phyloP scores from a whole-genome alignment of 2,329 filamentous ascomycete species.

The Paecilomyces formosus region DNA sequence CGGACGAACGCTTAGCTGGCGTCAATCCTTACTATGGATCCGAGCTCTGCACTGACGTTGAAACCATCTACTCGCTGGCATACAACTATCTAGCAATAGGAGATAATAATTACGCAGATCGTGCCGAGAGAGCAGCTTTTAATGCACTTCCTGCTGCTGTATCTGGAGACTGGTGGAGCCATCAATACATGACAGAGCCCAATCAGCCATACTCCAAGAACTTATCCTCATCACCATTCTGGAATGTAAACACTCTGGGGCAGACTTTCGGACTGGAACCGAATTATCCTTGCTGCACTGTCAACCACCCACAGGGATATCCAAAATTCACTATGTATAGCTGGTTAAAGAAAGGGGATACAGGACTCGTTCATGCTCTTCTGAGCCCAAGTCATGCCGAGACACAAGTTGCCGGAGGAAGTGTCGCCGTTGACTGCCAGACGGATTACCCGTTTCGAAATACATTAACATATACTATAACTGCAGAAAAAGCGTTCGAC shows the following conservation, averaged over 20 bases:
- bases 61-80: slow-evolving; percentile 44
- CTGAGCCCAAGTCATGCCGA: slow-evolving; percentile 40
- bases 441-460: slow-evolving; percentile 46
- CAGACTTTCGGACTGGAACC: slow-evolving; percentile 48
- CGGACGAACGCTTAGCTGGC: slow-evolving; percentile 43
- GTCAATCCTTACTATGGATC: slow-evolving; percentile 37
- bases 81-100: slow-evolving; percentile 47
- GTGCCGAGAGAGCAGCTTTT: slow-evolving; percentile 46
- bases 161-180: slow-evolving; percentile 48
- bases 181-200: slow-evolving; percentile 48
- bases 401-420: slow-evolving; percentile 27
- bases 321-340: slow-evolving; percentile 48
- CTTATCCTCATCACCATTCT: slow-evolving; percentile 40
- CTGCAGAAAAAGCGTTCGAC: slow-evolving; percentile 27
- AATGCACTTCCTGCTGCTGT: slow-evolving; percentile 49
- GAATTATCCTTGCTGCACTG: slow-evolving; percentile 49
- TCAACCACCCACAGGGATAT: slow-evolving; percentile 52
- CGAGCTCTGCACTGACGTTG: slow-evolving; percentile 47
- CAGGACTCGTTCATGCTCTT: slow-evolving; percentile 45
- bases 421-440: slow-evolving; percentile 37
- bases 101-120: slow-evolving; percentile 42
- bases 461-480: slow-evolving; percentile 33
- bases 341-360: slow-evolving; percentile 36
- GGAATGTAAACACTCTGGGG: slow-evolving; percentile 38
- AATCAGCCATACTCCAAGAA: slow-evolving; percentile 46